phyloP scores from a whole-genome alignment of 2,329 filamentous ascomycete genomes.

The Trichoderma sp. region DNA sequence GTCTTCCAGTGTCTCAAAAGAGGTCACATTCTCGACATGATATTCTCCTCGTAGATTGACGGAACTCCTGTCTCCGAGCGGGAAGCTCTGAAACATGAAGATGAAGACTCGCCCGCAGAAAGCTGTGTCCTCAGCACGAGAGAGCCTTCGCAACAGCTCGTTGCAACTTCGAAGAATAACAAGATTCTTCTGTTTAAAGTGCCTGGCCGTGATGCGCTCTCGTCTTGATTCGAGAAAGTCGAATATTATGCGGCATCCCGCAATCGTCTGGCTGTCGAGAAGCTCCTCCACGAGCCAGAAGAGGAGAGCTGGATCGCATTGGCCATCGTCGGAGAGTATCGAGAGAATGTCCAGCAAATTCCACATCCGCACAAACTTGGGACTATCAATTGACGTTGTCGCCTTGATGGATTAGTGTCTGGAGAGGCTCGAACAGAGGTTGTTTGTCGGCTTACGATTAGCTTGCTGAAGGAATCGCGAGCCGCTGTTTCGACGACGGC shows the following conservation, averaged over 20 bases:
- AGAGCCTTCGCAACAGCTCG: constrained; percentile 87
- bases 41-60: constrained; percentile 96
- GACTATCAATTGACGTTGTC: constrained; percentile 72
- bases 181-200: constrained; percentile 81
- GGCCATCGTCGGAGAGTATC: constrained; percentile 79
- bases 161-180: constrained; percentile 94
- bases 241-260: constrained; percentile 87
- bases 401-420: constrained; percentile 56
- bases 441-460: constrained; percentile 62
- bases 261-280: constrained; percentile 91
- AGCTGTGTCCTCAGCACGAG: constrained; percentile 93
- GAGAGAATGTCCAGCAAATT: constrained; percentile 91
- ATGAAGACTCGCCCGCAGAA: constrained; percentile 98
- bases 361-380: constrained; percentile 83
- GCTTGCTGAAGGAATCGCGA: constrained; percentile 74
- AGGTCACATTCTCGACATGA: constrained; percentile 91
- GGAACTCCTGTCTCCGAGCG: constrained; percentile 92
- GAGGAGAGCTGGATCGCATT: constrained; percentile 75
- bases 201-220: constrained; percentile 78
- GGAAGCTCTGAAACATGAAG: constrained; percentile 97
- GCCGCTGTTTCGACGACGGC: constrained; percentile 81
- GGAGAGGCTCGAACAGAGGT: constrained; percentile 15
- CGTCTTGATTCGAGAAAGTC: constrained; percentile 93
- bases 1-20: constrained; percentile 60
- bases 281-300: constrained; percentile 94